phyloP scores from a whole-genome alignment of 306 rosid genomes.

The Carpinus fangiana region DNA sequence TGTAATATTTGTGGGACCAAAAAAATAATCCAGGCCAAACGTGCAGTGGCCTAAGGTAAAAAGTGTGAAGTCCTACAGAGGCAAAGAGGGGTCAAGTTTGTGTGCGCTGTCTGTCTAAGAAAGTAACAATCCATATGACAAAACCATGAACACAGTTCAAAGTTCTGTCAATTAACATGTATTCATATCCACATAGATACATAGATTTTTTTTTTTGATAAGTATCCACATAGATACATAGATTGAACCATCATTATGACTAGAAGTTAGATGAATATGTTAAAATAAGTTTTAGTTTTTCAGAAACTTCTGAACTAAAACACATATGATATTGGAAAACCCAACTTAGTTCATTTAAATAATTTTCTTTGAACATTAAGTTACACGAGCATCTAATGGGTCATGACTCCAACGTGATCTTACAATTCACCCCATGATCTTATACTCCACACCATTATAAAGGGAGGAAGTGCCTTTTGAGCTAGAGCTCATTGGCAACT shows the following conservation, averaged over 20 bases:
- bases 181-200: neutral
- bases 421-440: too few relatives aligned
- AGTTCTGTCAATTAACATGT: neutral
- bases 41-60: neutral
- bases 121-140: neutral
- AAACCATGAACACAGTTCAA: neutral
- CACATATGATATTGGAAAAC: neutral
- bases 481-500: neutral
- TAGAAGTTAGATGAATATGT: neutral
- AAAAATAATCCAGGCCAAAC: neutral
- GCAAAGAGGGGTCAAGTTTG: neutral
- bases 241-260: too few relatives aligned
- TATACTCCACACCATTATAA: neutral
- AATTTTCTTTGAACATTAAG: neutral
- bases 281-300: neutral
- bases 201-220: too few relatives aligned
- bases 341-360: neutral
- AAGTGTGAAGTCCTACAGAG: neutral
- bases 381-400: neutral
- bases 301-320: neutral
- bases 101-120: neutral
- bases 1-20: conserved; percentile 4
- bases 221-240: neutral
- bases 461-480: neutral
- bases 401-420: neutral